Percentiles rank a stretch among this genome's conserved stretches.
phyloP scores from a whole-genome alignment of 2,329 filamentous ascomycete species.

The Ceratocystis huliohia region DNA sequence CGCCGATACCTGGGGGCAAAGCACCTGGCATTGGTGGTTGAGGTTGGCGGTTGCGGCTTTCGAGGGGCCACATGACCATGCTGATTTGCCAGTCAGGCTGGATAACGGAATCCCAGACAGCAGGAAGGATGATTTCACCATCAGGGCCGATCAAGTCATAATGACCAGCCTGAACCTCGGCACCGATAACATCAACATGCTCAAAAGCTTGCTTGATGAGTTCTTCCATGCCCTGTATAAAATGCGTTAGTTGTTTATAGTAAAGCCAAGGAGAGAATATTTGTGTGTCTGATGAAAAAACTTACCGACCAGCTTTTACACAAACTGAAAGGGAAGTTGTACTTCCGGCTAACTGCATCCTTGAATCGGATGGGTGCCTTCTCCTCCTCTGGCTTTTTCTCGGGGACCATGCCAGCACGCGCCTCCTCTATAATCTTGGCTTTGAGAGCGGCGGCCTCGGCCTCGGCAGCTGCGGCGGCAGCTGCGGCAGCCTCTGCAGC shows the following conservation, averaged over 20 bases:
- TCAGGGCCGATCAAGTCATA: constrained; percentile 71
- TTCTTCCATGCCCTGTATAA: constrained; percentile 65
- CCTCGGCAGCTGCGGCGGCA: constrained; percentile 35
- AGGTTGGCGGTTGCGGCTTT: constrained; percentile 28
- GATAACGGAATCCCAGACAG: constrained; percentile 67
- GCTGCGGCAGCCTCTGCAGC: constrained; percentile 29
- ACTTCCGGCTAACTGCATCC: constrained; percentile 81
- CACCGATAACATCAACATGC: constrained; percentile 63
- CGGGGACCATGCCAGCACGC: constrained; percentile 37
- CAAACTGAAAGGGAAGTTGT: constrained; percentile 77
- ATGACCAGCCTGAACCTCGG: constrained; percentile 63
- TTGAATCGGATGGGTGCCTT: constrained; percentile 78
- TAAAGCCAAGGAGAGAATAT: background rate
- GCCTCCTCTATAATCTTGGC: constrained; percentile 45
- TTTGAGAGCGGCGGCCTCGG: constrained; percentile 39
- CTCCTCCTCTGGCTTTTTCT: constrained; percentile 39
- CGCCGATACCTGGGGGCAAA: background rate
- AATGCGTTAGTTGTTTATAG: background rate
- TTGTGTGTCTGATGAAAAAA: constrained; percentile 22
- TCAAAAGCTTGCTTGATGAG: constrained; percentile 74
- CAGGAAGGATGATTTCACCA: constrained; percentile 67
- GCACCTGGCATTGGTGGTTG: background rate
- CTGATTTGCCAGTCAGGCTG: constrained; percentile 52
- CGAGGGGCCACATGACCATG: constrained; percentile 49
- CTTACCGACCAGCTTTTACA: constrained; percentile 74